phyloP scores from a whole-genome alignment of 164 flowering plant species.

The Annona cherimola region DNA sequence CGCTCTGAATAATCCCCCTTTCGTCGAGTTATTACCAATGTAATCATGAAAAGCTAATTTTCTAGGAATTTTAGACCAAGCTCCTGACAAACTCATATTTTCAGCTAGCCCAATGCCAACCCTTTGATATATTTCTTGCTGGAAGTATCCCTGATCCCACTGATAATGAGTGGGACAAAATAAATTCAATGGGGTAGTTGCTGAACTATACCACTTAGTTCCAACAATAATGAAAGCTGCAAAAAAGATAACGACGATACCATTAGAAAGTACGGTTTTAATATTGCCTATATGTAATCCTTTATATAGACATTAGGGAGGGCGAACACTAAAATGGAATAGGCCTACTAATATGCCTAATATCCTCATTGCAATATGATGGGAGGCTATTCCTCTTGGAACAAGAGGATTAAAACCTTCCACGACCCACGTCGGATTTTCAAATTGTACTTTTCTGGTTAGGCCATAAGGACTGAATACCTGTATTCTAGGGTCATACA shows the following conservation, averaged over 20 bases:
- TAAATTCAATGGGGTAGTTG: background rate
- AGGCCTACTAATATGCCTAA: background rate
- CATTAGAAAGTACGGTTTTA: too few species aligned
- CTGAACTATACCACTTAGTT: too few species aligned
- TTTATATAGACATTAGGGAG: too few species aligned
- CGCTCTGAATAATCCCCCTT: slow-evolving; percentile 1
- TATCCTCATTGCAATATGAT: background rate
- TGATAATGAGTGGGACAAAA: background rate
- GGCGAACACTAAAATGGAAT: background rate
- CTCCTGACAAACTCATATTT: background rate
- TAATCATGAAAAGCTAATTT: background rate
- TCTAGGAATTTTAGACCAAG: background rate
- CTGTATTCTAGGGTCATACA: slow-evolving; percentile 9
- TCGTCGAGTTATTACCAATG: background rate
- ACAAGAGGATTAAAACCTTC: slow-evolving; percentile 2
- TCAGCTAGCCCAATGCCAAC: background rate
- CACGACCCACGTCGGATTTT: background rate
- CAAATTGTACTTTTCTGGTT: background rate
- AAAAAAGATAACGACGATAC: too few species aligned
- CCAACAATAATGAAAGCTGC: too few species aligned
- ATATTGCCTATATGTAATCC: too few species aligned
- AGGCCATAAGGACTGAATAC: slow-evolving; percentile 1
- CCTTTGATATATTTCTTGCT: background rate
- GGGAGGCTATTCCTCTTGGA: background rate
- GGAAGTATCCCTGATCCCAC: background rate